phyloP scores from a whole-genome alignment of 2,329 filamentous ascomycete species.

The Aaosphaeria arxii region DNA sequence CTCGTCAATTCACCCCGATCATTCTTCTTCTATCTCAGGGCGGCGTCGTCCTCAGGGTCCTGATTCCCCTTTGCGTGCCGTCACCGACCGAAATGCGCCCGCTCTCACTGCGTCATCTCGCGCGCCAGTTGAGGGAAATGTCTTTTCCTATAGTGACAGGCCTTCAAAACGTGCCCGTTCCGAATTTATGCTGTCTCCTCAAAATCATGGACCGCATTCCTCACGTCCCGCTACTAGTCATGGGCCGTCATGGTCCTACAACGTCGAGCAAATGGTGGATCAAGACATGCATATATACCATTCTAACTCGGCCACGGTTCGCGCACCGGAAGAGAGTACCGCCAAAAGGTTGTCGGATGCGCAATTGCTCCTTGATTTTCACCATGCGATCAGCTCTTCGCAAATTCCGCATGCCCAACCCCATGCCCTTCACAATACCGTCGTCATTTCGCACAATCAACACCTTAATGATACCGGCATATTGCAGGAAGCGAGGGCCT shows the following conservation, averaged over 20 bases:
- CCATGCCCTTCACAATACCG: neutral
- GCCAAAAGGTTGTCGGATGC: slow-evolving; percentile 42
- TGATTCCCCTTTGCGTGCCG: slow-evolving; percentile 14
- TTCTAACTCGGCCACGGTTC: slow-evolving; percentile 7
- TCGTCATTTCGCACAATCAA: too few relatives aligned
- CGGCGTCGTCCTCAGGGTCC: slow-evolving; percentile 18
- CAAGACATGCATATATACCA: slow-evolving; percentile 31
- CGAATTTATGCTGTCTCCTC: slow-evolving; percentile 50
- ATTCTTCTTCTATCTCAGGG: slow-evolving; percentile 20
- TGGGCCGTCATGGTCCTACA: slow-evolving; percentile 37
- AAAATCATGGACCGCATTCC: slow-evolving; percentile 28
- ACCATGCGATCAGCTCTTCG: slow-evolving; percentile 23
- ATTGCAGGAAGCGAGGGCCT: too few relatives aligned
- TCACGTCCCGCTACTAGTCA: slow-evolving; percentile 49
- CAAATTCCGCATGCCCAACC: neutral
- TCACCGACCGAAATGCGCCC: neutral
- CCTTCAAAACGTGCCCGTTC: slow-evolving; percentile 61
- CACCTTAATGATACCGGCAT: too few relatives aligned
- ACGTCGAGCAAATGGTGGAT: slow-evolving; percentile 38
- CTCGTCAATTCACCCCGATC: slow-evolving; percentile 35
- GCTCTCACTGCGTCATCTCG: too few relatives aligned
- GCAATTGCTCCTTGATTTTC: slow-evolving; percentile 45
- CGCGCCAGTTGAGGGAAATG: too few relatives aligned
- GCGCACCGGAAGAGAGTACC: slow-evolving; percentile 28
- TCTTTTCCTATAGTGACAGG: slow-evolving; percentile 39